Evolutionary conservation across 495 filamentous ascomycete species (phyloP).

Genomic region (Neurospora sp.): DNA sequence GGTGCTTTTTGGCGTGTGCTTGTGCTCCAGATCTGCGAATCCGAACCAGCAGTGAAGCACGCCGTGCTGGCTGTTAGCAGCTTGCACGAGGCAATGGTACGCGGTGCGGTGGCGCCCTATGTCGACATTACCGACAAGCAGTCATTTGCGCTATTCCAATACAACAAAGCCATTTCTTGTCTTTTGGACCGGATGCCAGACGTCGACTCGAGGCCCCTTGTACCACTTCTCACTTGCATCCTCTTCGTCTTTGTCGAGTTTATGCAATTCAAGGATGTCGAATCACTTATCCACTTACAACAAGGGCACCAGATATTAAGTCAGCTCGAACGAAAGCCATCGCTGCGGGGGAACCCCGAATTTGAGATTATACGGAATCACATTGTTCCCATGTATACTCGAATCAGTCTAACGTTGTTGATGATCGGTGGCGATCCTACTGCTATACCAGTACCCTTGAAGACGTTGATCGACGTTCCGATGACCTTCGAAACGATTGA

Average conservation of each 20-base stretch:
- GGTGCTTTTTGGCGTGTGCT: conserved; percentile 46
- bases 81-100: conserved; percentile 36
- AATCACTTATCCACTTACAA: conserved; percentile 32
- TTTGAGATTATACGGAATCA: conserved; percentile 27
- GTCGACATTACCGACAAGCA: conserved; percentile 22
- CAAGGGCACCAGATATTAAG: conserved; percentile 30
- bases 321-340: conserved; percentile 20
- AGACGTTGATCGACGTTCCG: conserved; percentile 20
- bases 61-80: conserved; percentile 48
- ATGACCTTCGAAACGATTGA: conserved; percentile 20
- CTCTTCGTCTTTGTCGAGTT: conserved; percentile 52
- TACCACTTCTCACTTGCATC: conserved; percentile 43
- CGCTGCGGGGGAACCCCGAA: conserved; percentile 16
- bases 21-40: conserved; percentile 45
- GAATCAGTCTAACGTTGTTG: conserved; percentile 27
- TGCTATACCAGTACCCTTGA: conserved; percentile 18
- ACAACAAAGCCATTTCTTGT: conserved; percentile 43
- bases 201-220: conserved; percentile 30
- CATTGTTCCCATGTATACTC: conserved; percentile 33
- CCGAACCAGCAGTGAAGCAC: conserved; percentile 50
- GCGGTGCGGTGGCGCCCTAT: conserved; percentile 17
- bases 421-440: conserved; percentile 24
- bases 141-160: conserved; percentile 39
- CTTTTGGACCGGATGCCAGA: conserved; percentile 29
- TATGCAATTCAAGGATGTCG: conserved; percentile 37